Base-by-base conservation (phyloP, 768 basidiomycete genomes). In the Boletus fagicola region DNA sequence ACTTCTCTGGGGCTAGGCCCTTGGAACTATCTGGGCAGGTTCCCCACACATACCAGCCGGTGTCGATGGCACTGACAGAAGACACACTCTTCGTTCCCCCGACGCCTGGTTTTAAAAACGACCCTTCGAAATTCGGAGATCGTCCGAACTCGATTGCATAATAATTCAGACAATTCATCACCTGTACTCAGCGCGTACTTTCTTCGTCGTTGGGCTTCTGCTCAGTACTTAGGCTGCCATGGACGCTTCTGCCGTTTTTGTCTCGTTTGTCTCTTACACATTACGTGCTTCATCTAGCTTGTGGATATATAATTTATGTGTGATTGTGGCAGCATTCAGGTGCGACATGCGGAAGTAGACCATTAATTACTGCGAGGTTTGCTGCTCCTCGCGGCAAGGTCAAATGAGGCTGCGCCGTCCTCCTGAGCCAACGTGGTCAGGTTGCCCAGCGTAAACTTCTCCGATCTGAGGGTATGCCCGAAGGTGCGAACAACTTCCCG, bases 41-140 rank as follows among this genome's bases (percentile, higher is more conserved):
- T 62, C 69, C 72, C 2, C 85, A 86, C 61, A 68, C 73, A n/a
- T 91, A 91, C 67, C 76, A 88, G 65, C 88, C 89, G 3, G 87
- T 91, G 52, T 89, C 88, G 24, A 71, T 77, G 64, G 76, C 76
- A 46, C 51, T 78, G 57, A 70, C 77, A 13, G 77, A 78, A 44
- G 75, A 78, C 49, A 84, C 83, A 2, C 65, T 77, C 42, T 74
- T 74, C 51, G 78, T 74, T 20, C 85, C 85, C 30, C 85, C 86
- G 16, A 78, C 80, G 0, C 84, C 86, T 18, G 77, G 79, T 40
- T 87, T 86, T 72, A 79, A 78, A 49, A 76, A 70, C 15, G 67
- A 69, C 16, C 30, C 56, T 31, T 53, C 61, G 16, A 61, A 58
- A 44, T 64, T 61, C 40, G 75, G 70, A 30, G 73, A 75, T 49